Evolutionary conservation across 2,329 filamentous ascomycete genomes (phyloP).

Genomic region (Elsinoe ampelina): DNA sequence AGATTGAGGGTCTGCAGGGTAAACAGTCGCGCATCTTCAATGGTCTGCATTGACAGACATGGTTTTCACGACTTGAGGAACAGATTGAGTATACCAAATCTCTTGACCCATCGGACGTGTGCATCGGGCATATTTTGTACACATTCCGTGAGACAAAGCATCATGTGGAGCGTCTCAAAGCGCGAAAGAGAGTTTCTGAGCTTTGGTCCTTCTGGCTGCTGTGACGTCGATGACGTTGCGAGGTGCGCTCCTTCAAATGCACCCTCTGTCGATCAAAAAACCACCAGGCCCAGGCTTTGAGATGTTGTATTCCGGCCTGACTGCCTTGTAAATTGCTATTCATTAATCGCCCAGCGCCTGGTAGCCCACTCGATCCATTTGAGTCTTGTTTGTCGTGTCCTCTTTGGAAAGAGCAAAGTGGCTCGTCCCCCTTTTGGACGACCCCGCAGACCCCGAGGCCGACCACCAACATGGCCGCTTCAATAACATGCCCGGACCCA

Average conservation of each 20-base stretch:
- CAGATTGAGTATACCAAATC: background rate
- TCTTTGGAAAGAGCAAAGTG: background rate
- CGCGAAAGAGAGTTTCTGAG: background rate
- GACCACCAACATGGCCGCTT: background rate
- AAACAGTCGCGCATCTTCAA: background rate
- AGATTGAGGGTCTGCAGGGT: slow-evolving; percentile 8
- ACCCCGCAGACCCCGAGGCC: background rate
- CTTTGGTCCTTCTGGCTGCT: background rate
- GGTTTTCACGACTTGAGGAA: background rate
- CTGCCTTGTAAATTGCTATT: background rate
- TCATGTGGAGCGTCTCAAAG: background rate
- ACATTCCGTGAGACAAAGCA: background rate
- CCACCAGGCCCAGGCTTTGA: background rate
- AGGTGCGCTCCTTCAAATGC: background rate
- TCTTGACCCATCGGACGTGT: background rate
- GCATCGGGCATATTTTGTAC: background rate
- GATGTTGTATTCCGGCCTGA: background rate
- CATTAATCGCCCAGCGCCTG: background rate
- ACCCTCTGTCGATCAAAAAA: slow-evolving; percentile 9
- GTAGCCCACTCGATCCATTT: background rate
- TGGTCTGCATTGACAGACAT: background rate
- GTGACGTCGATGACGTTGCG: slow-evolving; percentile 10
- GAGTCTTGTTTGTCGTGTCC: background rate
- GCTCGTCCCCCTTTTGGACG: background rate
- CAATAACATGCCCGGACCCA: slow-evolving; percentile 35